Evolutionary conservation across 2,329 filamentous ascomycete species (phyloP), one percentile per base, ranked within the genome.

Genomic region (Byssochlamys sp.): DNA sequence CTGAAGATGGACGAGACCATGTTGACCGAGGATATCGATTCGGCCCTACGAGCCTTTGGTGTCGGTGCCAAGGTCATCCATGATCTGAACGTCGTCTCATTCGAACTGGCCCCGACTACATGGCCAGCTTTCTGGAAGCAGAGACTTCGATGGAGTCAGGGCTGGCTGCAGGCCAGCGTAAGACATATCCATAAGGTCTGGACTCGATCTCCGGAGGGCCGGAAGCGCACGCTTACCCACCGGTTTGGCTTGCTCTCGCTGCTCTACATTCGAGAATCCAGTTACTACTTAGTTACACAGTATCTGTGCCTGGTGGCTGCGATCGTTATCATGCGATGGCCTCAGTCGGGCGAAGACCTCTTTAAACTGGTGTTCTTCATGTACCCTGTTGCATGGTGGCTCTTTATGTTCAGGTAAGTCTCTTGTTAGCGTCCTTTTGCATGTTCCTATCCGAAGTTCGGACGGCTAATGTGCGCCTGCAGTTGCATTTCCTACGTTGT

Each of bases 11-110:
- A 79, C 58, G 76, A 73, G 14, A 69, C 69, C 28, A 79, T 80
- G 76, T 62, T 80, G 10, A 79, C 77, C 1, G 77, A 80, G 60
- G 77, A 80, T 58, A 80, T 80, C 55, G 77, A 80, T 59, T 79
- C 77, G 1, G 76, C 77, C 0, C 64, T 80, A 3, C 71, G 77
- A 33, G 77, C 77, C 1, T 74, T 77, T 54, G 75, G 73, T 14
- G 66, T 69, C 9, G 76, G 76, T 27, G 72, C 72, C 29, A 73
- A 74, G 33, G 74, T 74, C 1, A 73, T 79, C 0, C 77, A 80
- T 57, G 77, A 80, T 55, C 70, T 79, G 56, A 80, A 80, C 52
- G 77, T 78, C 2, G 71, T 73, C 10, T 78, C 76, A 0, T 80
- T 76, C 60, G 77, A 80, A 61, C 71, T 80, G 49, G 77, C 77